These are phyloP conservation scores for Quercus suber DNA, from an alignment of 306 rosid genomes.

Conservation along the genomic window DNA sequence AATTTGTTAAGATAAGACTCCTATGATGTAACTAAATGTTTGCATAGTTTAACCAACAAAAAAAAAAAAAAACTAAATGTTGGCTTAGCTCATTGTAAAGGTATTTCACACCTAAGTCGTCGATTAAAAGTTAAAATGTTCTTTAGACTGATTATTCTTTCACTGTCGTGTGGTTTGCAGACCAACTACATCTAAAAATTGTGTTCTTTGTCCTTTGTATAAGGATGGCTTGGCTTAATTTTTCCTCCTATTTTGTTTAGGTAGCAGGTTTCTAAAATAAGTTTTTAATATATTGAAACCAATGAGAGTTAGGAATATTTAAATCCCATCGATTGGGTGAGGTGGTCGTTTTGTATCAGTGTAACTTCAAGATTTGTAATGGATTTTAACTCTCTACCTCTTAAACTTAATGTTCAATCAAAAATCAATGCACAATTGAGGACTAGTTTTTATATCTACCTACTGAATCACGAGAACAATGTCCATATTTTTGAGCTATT, in stretches of 20 bases:
- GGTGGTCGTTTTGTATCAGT: no score
- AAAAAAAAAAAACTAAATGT: neutral
- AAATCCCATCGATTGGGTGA: no score
- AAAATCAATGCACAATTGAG: neutral
- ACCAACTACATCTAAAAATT: neutral
- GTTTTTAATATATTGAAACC: neutral
- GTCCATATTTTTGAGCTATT: no score
- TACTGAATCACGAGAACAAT: neutral
- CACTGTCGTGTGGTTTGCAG: neutral
- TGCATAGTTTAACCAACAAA: no score
- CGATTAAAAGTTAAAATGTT: neutral
- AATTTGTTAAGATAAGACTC: neutral
- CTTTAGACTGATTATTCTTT: neutral
- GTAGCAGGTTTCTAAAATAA: neutral
- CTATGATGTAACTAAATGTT: no score
- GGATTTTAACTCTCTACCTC: neutral
- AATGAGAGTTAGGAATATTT: neutral
- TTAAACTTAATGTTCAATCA: conserved; percentile 3
- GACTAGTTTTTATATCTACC: neutral
- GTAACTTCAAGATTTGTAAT: neutral
- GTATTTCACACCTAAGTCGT: neutral
- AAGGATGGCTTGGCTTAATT: neutral
- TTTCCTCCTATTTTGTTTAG: neutral
- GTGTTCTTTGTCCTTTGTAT: neutral
- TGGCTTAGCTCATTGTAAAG: neutral